Base-by-base conservation (phyloP, 805 yeast genomes). In the Candida dendrica region DNA sequence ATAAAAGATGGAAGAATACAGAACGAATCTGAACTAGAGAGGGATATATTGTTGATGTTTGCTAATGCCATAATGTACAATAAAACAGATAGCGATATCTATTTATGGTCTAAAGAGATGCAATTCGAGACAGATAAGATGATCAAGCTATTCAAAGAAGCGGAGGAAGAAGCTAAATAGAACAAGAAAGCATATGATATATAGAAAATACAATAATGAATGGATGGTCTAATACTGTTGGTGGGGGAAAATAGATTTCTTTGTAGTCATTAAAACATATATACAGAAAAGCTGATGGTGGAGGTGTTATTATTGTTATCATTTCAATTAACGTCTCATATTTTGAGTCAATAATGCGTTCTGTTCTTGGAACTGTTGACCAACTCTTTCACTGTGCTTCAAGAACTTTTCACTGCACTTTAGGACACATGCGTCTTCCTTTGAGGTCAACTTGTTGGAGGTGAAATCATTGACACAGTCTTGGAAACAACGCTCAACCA, bases 391-490 rank as follows among this genome's bases (percentile, higher is more conserved):
- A 66, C 91, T 81, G 74, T 91, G 98, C 65, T 93, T 93, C 72
- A 93, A 77, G 79, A 93, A 93, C 74, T 93, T 93, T 68, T 91
- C 98, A 39, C 96, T 84, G 66, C 99, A 93, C 66, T 84, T 85
- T 73, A 79, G 72, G 48, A 93, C 77, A 70, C 99, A 93, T 20
- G 79, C 58, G 51, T 79, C 80, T 67, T 93, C 99, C 72, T 84
- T 87, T 58, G 79, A 65, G 48, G 95, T 81, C 61, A 93, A 76
- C 60, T 80, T 79, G 61, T 83, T 81, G 35, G 98, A 88, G 44
- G 99, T 93, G 79, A 93, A 91, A 66, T 93, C 98, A 65, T 90
- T 91, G 62, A 93, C 96, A 72, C 99, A 93, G 70, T 93, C 98
- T 47, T 79, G 79, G 73, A 93, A 93, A 73, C 99, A 93, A 73